Evolutionary conservation across 78 protist species (phyloP).

Genomic region (Tieghemostelium lacteum): DNA sequence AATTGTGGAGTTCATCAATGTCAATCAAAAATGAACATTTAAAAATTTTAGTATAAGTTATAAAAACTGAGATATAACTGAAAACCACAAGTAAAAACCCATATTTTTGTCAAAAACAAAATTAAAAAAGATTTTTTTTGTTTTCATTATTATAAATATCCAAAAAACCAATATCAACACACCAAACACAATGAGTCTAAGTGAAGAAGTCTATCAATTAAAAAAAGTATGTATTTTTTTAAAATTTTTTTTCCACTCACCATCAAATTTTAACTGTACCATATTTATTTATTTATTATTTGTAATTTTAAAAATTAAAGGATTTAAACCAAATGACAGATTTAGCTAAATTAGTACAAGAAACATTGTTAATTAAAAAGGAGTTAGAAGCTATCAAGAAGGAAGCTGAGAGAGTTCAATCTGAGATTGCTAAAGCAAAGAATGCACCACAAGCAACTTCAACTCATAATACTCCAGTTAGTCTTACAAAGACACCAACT

Average conservation of each 20-base stretch:
- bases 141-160: no score
- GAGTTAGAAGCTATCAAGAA: constrained; percentile 48
- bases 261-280: not conserved
- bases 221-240: not conserved
- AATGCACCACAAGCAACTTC: constrained; percentile 4
- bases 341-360: constrained; percentile 39
- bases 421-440: not conserved
- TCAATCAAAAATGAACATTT: no score
- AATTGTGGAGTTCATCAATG: no score
- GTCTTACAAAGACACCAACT: not conserved
- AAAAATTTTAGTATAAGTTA: no score
- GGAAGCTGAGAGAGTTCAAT: constrained; percentile 41
- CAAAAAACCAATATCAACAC: no score
- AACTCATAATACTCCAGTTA: constrained; percentile 22
- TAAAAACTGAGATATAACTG: no score
- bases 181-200: no score
- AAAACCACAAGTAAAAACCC: no score
- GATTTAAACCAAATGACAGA: constrained; percentile 14
- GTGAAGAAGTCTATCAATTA: no score
- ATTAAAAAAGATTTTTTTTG: not conserved
- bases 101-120: not conserved
- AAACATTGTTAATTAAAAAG: constrained; percentile 36
- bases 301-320: constrained; percentile 4
- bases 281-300: not conserved
- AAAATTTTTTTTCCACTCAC: not conserved